These are phyloP conservation scores for Baorangia bicolor DNA, from an alignment of 768 basidiomycete species.

Conservation along the genomic window DNA sequence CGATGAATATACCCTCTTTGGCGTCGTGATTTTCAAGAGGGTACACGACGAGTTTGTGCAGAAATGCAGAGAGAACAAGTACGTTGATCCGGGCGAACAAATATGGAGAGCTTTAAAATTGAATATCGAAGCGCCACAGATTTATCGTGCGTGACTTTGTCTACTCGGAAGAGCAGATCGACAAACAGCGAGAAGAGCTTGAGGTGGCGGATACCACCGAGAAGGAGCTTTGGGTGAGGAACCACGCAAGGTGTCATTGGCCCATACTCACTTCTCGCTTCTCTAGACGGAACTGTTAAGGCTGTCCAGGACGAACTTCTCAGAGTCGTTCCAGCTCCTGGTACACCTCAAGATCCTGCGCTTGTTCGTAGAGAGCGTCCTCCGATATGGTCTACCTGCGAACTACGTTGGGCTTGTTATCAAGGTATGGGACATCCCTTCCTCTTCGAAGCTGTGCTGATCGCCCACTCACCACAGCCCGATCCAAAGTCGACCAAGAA, in stretches of 20 bases:
- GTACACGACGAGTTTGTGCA: slow-evolving; percentile 91
- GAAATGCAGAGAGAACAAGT: slow-evolving; percentile 96
- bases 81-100: slow-evolving; percentile 22
- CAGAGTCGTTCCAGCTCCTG: slow-evolving; percentile 91
- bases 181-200: slow-evolving; percentile 79
- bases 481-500: slow-evolving; percentile 84
- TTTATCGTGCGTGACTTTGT: slow-evolving; percentile 95
- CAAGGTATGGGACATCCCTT: slow-evolving; percentile 51
- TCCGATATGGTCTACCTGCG: slow-evolving; percentile 93
- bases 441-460: background rate
- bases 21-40: slow-evolving; percentile 85
- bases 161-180: slow-evolving; percentile 79
- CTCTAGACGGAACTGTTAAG: slow-evolving; percentile 85
- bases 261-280: background rate
- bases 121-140: slow-evolving; percentile 40
- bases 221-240: slow-evolving; percentile 94
- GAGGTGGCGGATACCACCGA: slow-evolving; percentile 80
- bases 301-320: slow-evolving; percentile 92
- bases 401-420: slow-evolving; percentile 81
- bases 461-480: slow-evolving; percentile 50
- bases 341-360: slow-evolving; percentile 92
- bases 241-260: background rate
- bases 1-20: slow-evolving; percentile 84
- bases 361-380: slow-evolving; percentile 91
- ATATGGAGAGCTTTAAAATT: background rate